Percentiles rank a stretch among this genome's conserved stretches.
These are phyloP conservation scores for Sporothrix humicola DNA, from an alignment of 2,329 filamentous ascomycete species.

Conservation along the genomic window DNA sequence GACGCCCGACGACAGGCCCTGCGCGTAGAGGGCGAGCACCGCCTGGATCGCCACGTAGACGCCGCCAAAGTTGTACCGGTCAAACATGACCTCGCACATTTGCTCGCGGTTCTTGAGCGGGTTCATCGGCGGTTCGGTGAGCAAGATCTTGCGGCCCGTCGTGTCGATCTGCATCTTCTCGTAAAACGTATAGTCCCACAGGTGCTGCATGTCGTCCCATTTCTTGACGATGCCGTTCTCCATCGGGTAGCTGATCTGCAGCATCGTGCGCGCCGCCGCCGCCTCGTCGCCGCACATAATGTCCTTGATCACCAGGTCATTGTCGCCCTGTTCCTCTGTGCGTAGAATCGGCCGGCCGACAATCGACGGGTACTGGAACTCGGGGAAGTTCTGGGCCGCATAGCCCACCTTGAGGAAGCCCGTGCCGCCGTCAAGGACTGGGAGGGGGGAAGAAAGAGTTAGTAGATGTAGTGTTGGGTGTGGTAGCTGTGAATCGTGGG, in stretches of 20 bases:
- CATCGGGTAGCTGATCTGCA: constrained; percentile 99
- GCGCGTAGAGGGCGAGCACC: constrained; percentile 92
- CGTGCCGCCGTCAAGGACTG: constrained; percentile 99
- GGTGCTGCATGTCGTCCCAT: constrained; percentile 99
- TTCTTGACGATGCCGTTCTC: constrained; percentile 99
- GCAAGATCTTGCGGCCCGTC: constrained; percentile 90
- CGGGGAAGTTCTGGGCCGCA: constrained; percentile 98
- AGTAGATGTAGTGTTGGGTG: constrained; percentile 35
- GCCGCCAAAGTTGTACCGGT: constrained; percentile 92
- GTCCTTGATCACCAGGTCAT: constrained; percentile 79
- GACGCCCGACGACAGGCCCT: constrained; percentile 92
- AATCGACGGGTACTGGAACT: constrained; percentile 97
- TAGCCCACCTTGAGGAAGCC: constrained; percentile 99
- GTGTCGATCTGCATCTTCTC: constrained; percentile 96
- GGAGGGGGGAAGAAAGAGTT: constrained; percentile 36
- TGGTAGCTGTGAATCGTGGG: neutral
- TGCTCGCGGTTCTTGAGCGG: constrained; percentile 94
- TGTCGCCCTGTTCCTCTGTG: constrained; percentile 79
- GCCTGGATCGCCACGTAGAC: constrained; percentile 99
- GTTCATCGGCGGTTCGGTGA: constrained; percentile 81
- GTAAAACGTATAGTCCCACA: constrained; percentile 98
- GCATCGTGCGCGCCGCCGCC: constrained; percentile 91
- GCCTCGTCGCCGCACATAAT: constrained; percentile 99
- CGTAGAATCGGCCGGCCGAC: constrained; percentile 96
- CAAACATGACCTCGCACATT: constrained; percentile 99